These are phyloP conservation scores for Penicillium hesseltinei DNA, from an alignment of 2,329 filamentous ascomycete genomes.

Conservation along the genomic window DNA sequence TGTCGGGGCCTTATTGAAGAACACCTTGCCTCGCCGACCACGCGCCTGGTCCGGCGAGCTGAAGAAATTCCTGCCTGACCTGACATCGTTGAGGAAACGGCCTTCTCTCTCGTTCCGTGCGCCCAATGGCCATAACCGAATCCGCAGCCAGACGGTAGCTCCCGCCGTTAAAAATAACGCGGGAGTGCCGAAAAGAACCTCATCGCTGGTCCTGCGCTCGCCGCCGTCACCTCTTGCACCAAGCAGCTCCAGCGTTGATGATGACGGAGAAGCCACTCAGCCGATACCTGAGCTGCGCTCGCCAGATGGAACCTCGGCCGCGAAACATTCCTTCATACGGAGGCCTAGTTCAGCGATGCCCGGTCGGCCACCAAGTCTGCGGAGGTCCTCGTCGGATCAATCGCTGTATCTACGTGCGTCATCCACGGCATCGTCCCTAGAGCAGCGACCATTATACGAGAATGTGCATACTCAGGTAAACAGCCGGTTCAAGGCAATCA, in stretches of 20 bases:
- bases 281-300: slow-evolving; percentile 34
- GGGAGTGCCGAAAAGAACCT: slow-evolving; percentile 2
- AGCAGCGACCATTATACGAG: slow-evolving; percentile 77
- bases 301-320: slow-evolving; percentile 26
- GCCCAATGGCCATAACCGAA: slow-evolving; percentile 25
- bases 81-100: slow-evolving; percentile 32
- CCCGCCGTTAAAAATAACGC: slow-evolving; percentile 3
- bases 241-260: slow-evolving; percentile 16
- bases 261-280: slow-evolving; percentile 27
- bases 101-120: slow-evolving; percentile 32
- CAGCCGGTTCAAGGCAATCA: slow-evolving; percentile 83
- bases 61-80: slow-evolving; percentile 38
- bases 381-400: slow-evolving; percentile 70
- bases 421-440: slow-evolving; percentile 77
- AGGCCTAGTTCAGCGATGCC: slow-evolving; percentile 27
- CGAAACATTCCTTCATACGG: slow-evolving; percentile 35
- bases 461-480: slow-evolving; percentile 83
- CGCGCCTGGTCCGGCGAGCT: slow-evolving; percentile 40
- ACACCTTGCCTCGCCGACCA: slow-evolving; percentile 32
- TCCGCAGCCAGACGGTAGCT: slow-evolving; percentile 29
- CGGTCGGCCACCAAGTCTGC: slow-evolving; percentile 42
- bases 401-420: slow-evolving; percentile 70
- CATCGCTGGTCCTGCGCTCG: slow-evolving; percentile 20
- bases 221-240: slow-evolving; percentile 4
- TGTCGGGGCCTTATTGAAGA: slow-evolving; percentile 36